These are phyloP conservation scores for Gnetum montanum DNA, from an alignment of 75 land plant genomes.

Conservation along the genomic window DNA sequence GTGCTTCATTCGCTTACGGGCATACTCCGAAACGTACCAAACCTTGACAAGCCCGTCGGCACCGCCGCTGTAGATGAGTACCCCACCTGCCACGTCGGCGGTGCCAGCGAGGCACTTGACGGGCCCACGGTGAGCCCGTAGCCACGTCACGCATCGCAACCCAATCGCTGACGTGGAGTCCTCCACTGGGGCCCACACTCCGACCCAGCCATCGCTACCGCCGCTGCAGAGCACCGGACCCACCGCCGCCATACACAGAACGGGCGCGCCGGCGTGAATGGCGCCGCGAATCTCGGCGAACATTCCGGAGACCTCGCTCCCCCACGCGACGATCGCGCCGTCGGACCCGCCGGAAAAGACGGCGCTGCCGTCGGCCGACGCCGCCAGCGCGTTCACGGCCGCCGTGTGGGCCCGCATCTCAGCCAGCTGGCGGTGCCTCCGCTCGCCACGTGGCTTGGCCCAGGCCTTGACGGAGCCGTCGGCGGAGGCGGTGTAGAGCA, in stretches of 20 bases:
- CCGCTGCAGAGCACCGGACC: conserved; percentile 56
- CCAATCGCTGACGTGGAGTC: not conserved
- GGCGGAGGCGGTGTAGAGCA: conserved; percentile 65
- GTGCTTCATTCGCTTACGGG: no score
- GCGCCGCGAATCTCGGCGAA: conserved; percentile 41
- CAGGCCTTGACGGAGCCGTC: conserved; percentile 75
- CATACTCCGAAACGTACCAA: conserved; percentile 89
- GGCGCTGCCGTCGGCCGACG: conserved; percentile 28
- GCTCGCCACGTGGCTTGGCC: conserved; percentile 27
- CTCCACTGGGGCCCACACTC: conserved; percentile 40
- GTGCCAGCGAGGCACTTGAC: conserved; percentile 66
- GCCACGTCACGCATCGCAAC: conserved; percentile 15
- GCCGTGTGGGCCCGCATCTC: conserved; percentile 49
- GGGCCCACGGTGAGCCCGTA: conserved; percentile 72
- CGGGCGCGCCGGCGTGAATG: conserved; percentile 53
- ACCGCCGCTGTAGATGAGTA: conserved; percentile 74
- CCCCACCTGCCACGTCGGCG: conserved; percentile 35
- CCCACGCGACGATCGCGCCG: conserved; percentile 61
- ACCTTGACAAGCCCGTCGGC: conserved; percentile 62
- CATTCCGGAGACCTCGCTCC: conserved; percentile 4
- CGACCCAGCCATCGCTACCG: conserved; percentile 47
- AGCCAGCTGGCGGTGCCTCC: conserved; percentile 21
- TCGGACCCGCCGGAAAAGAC: conserved; percentile 74
- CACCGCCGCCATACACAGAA: conserved; percentile 56
- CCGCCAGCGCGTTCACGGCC: conserved; percentile 49